Evolutionary conservation across 352 stramenopile species (phyloP).

Genomic region (Globisporangium canariense): DNA sequence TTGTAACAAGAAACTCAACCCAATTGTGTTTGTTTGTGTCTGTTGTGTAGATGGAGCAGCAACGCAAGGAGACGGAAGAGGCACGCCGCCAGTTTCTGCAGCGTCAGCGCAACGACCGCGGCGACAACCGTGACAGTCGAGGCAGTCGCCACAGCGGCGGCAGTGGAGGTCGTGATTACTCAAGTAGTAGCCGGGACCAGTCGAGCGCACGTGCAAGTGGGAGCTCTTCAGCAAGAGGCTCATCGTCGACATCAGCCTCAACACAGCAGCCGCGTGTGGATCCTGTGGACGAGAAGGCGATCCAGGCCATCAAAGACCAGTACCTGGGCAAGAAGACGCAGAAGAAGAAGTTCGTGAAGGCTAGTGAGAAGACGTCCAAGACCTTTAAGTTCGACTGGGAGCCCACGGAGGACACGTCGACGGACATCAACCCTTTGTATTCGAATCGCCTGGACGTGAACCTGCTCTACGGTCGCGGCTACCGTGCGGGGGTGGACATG

Average conservation of each 20-base stretch:
- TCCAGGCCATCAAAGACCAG: slow-evolving; percentile 85
- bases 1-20: background rate
- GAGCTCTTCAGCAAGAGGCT: background rate
- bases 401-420: slow-evolving; percentile 87
- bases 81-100: slow-evolving; percentile 64
- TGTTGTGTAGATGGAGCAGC: slow-evolving; percentile 38
- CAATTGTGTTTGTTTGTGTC: background rate
- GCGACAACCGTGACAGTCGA: slow-evolving; percentile 21
- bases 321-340: slow-evolving; percentile 85
- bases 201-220: slow-evolving; percentile 6
- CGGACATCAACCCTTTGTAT: slow-evolving; percentile 91
- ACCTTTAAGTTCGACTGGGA: slow-evolving; percentile 96
- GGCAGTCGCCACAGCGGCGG: background rate
- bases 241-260: background rate
- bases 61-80: slow-evolving; percentile 50
- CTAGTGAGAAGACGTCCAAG: slow-evolving; percentile 91
- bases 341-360: slow-evolving; percentile 91
- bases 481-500: slow-evolving; percentile 92
- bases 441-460: slow-evolving; percentile 87
- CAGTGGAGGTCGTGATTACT: slow-evolving; percentile 3
- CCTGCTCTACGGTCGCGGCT: slow-evolving; percentile 89
- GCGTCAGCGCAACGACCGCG: slow-evolving; percentile 38
- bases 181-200: slow-evolving; percentile 2
- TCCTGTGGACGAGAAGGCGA: slow-evolving; percentile 63
- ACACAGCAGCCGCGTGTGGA: slow-evolving; percentile 19